Evolutionary conservation across 768 basidiomycete genomes (phyloP).

Genomic region (Boletus patriciae): DNA sequence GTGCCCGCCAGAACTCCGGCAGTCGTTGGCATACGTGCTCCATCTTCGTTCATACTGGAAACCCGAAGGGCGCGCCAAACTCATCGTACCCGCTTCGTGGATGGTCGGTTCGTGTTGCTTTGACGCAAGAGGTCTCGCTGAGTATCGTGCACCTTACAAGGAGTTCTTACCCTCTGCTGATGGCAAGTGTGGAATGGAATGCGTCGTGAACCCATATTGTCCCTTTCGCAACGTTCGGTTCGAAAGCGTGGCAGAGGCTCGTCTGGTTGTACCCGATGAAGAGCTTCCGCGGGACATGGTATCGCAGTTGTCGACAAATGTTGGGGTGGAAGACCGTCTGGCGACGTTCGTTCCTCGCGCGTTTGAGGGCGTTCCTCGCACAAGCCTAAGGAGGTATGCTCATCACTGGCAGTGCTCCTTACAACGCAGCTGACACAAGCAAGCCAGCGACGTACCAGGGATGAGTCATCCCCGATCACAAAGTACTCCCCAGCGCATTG

Average conservation of each 20-base stretch:
- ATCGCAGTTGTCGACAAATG: constrained; percentile 8
- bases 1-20: constrained; percentile 18
- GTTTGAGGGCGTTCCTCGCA: constrained; percentile 18
- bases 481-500: neutral
- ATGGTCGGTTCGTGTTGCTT: constrained; percentile 17
- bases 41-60: constrained; percentile 26
- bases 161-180: constrained; percentile 3
- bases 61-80: constrained; percentile 14
- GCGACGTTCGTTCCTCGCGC: constrained; percentile 11
- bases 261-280: neutral
- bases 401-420: neutral
- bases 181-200: neutral
- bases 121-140: neutral
- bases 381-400: constrained; percentile 19
- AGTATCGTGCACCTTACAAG: constrained; percentile 5
- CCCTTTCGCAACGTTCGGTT: constrained; percentile 20
- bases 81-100: constrained; percentile 25
- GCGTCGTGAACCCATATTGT: constrained; percentile 6
- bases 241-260: constrained; percentile 3
- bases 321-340: neutral
- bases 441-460: constrained; percentile 7
- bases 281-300: constrained; percentile 13
- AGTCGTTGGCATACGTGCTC: constrained; percentile 20
- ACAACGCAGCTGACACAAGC: constrained; percentile 2
- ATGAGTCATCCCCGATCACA: neutral